These are phyloP conservation scores for Calendula officinalis DNA, from an alignment of 129 eudicot species.

Conservation along the genomic window DNA sequence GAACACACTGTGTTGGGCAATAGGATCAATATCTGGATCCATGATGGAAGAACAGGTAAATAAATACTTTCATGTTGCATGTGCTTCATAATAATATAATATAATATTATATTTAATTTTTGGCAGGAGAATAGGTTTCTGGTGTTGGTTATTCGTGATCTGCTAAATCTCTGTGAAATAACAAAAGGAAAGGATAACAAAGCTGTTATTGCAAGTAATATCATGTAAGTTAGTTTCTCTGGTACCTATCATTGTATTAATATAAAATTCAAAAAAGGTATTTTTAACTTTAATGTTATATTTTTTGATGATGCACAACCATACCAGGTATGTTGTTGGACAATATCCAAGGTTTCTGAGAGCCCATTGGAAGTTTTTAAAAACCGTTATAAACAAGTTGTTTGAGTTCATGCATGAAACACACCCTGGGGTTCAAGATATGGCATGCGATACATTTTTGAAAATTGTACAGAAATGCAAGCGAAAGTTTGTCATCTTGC, in stretches of 20 bases:
- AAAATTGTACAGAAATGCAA: slow-evolving; percentile 98
- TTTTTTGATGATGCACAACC: slow-evolving; percentile 27
- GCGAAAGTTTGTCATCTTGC: slow-evolving; percentile 92
- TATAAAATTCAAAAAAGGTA: background rate
- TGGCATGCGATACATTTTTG: slow-evolving; percentile 98
- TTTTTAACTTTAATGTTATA: slow-evolving; percentile 1
- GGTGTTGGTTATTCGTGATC: slow-evolving; percentile 97
- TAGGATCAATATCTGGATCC: slow-evolving; percentile 98
- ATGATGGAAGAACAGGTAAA: slow-evolving; percentile 96
- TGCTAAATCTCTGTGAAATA: slow-evolving; percentile 88
- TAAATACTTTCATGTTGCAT: background rate
- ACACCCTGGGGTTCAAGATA: slow-evolving; percentile 99
- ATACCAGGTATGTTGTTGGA: slow-evolving; percentile 97
- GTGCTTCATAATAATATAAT: slow-evolving; percentile 9
- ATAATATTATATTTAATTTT: background rate
- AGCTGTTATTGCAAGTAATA: slow-evolving; percentile 98
- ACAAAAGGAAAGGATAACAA: slow-evolving; percentile 98
- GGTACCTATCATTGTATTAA: background rate
- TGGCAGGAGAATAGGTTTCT: slow-evolving; percentile 94
- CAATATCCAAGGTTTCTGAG: slow-evolving; percentile 96
- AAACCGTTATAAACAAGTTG: slow-evolving; percentile 94
- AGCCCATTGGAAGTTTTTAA: slow-evolving; percentile 98
- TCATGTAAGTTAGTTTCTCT: slow-evolving; percentile 64
- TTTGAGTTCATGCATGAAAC: slow-evolving; percentile 99
- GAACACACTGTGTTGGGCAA: slow-evolving; percentile 98